A percentile compares a stretch with the other conserved stretches of the same genome.
Conservation (phyloP, 345 rosid genomes). For the Orychophragmus violaceus region DNA sequence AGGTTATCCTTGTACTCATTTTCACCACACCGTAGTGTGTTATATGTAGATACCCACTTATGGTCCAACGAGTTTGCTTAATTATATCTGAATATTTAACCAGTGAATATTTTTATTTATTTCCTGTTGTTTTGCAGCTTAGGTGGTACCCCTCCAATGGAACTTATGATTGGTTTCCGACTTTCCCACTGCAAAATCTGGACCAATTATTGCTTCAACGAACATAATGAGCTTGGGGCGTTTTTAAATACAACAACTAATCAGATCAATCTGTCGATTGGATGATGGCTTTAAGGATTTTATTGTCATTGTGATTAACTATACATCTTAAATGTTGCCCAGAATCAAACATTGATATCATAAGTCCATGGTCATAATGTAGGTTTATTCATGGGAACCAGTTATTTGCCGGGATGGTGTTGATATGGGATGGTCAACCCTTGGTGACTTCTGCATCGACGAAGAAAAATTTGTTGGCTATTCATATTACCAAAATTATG, state of each 20-base stretch:
- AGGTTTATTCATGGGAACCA: slow-evolving; percentile 99
- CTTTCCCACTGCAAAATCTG: too few species aligned
- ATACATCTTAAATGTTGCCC: background rate
- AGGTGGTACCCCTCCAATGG: slow-evolving; percentile 91
- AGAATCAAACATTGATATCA: background rate
- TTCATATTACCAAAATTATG: slow-evolving; percentile 62
- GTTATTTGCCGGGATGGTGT: slow-evolving; percentile 66
- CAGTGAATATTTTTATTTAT: background rate
- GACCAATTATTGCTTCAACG: too few species aligned
- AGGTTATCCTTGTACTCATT: background rate
- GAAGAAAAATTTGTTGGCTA: slow-evolving; percentile 82
- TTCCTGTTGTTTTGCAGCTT: slow-evolving; percentile 40
- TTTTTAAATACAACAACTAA: too few species aligned
- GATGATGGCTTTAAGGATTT: slow-evolving; percentile 81
- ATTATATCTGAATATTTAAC: background rate
- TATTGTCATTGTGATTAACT: slow-evolving; percentile 1
- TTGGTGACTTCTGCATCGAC: slow-evolving; percentile 75
- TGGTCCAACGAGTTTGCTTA: background rate
- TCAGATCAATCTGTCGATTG: slow-evolving; percentile 84
- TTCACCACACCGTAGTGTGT: background rate
- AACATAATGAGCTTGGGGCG: too few species aligned
- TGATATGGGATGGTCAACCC: slow-evolving; percentile 86
- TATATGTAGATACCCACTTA: background rate
- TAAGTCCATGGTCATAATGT: slow-evolving; percentile 19
- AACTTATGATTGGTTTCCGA: slow-evolving; percentile 95